Evolutionary conservation across 805 yeast genomes (phyloP).

Genomic region (Scheffersomyces ergatensis): DNA sequence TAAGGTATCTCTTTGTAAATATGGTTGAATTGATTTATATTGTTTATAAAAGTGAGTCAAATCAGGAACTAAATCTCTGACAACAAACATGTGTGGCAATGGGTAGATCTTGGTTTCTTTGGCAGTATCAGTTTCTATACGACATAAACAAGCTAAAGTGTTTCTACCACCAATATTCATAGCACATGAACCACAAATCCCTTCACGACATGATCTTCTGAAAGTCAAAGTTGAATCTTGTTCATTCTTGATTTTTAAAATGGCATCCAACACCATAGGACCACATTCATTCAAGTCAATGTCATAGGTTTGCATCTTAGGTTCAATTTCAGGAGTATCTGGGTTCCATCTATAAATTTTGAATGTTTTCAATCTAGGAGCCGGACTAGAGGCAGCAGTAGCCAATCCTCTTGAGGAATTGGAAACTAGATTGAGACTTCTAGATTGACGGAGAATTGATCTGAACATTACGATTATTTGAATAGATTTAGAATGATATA

Average conservation of each 20-base stretch:
- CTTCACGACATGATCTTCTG: conserved; percentile 98
- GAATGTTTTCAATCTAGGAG: conserved; percentile 72
- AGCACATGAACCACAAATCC: conserved; percentile 99
- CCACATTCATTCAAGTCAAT: conserved; percentile 90
- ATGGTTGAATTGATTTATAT: conserved; percentile 97
- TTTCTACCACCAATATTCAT: conserved; percentile 98
- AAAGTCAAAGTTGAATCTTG: conserved; percentile 94
- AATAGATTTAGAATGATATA: background rate
- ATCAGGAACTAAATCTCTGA: conserved; percentile 96
- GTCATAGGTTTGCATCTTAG: conserved; percentile 77
- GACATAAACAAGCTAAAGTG: conserved; percentile 95
- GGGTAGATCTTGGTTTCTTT: conserved; percentile 90
- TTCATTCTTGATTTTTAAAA: conserved; percentile 92
- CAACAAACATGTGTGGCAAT: conserved; percentile 96
- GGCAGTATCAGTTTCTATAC: conserved; percentile 75
- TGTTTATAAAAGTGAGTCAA: conserved; percentile 97
- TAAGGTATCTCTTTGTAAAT: conserved; percentile 73
- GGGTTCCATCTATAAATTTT: conserved; percentile 98
- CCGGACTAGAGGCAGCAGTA: conserved; percentile 49
- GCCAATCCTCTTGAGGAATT: conserved; percentile 35
- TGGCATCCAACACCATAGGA: conserved; percentile 96
- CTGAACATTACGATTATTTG: conserved; percentile 8
- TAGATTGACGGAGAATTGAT: conserved; percentile 8
- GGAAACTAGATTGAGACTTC: background rate
- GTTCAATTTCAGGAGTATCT: conserved; percentile 91